Evolutionary conservation across 2,329 filamentous ascomycete species (phyloP), one percentile per base, ranked within the genome.

Genomic region (Venturiaceae sp.): DNA sequence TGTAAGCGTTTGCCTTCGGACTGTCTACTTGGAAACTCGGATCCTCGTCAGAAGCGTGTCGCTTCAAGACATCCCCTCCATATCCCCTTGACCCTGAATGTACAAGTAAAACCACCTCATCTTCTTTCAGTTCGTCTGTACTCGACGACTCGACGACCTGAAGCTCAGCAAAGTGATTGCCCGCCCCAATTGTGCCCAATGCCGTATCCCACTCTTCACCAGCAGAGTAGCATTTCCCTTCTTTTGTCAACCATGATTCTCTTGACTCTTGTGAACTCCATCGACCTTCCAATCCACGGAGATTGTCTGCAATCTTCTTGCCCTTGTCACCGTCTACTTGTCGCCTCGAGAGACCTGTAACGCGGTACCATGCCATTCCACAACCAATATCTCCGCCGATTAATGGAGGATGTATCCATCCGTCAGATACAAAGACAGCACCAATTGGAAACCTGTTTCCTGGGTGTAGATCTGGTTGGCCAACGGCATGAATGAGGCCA

Each of bases 91-190:
- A 72, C 8, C 71, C 71, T 1, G 71, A 73, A 54, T 72, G 71
- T 7, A 73, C 67, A 1, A 73, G 64, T 14, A 73, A 62, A 21
- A 73, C 55, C 21, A 72, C 71, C 33, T 73, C 68, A 11, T 67
- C 65, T 30, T 66, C 58, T 16, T 58, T 54, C 14, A 69, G 62
- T 3, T 62, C 63, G 14, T 60, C 46, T 28, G 58, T 56, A 44
- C 54, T 61, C n/a, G 66, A 62, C 26, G 58, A 55, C 53, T 72
- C 71, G 1, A 74, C 67, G 1, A 73, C 65, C 58, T 74, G 70
- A 14, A 72, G 62, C 59, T 74, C 71, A 26, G 68, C 71, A 37
- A 74, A 72, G 55, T 73, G 70, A 55, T 72, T 71, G 0, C 71
- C 71, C 8, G 68, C 68, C 6, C 71, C 70, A 54, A 73, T 72